Evolutionary conservation across 352 stramenopile genomes (phyloP), one percentile per base, ranked within the genome.

Genomic region (Phytophthora niederhauseri): DNA sequence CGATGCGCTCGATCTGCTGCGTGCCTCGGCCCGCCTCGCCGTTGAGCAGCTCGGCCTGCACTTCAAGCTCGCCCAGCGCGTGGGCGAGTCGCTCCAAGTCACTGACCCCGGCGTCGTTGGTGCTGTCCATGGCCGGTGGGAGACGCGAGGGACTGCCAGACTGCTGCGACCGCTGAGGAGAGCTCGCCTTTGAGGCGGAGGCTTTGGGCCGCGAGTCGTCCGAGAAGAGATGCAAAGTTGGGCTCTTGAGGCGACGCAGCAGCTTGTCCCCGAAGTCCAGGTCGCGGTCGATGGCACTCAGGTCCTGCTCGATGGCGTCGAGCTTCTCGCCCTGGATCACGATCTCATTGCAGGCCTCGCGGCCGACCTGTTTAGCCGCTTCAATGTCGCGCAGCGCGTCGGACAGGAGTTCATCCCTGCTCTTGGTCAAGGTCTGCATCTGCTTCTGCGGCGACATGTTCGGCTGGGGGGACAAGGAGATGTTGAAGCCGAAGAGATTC

Each of bases 181-280:
- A 74, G 20, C n/a, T 49, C 17, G 31, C 52, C 38, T 62, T 74
- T 8, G 57, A 72, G 9, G 17, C 38, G 30, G 43, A n/a, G 26
- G 53, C 70, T 55, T 57, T 70, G 43, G 50, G 57, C 22, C 67
- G 59, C 20, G 74, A 83, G 61, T 90, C 81, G 45, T 72, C 75
- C 12, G 84, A 82, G 60, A 95, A 87, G 15, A 93, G 50, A 65
- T 94, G 84, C 52, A 93, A 68, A n/a, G 87, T 76, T 1, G 86
- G 86, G 19, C 57, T 81, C 68, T 90, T 86, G 66, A 95, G 82
- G 30, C 87, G 84, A 31, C 70, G 78, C 58, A 94, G 71, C 50
- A 95, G 59, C 61, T 92, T 91, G 60, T 95, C 86, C 24, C 79
- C 85, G 63, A 83, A 82, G 68, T 95, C 86, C 3, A 95, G 66